phyloP scores from a whole-genome alignment of 129 eudicot species.

The Pittosporum tobira region DNA sequence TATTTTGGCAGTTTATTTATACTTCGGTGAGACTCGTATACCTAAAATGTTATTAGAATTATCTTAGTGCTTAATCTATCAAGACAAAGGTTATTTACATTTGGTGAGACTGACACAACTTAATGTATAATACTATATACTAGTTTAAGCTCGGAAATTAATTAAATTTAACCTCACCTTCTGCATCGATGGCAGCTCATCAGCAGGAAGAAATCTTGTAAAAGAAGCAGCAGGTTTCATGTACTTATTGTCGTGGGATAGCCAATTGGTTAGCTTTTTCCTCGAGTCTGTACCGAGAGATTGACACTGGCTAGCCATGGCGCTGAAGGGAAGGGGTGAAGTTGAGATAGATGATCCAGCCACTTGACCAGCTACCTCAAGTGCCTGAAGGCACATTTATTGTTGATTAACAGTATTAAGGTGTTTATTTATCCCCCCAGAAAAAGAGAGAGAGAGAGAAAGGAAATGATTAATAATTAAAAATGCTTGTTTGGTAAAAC shows the following conservation, averaged over 20 bases:
- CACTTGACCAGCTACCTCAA: constrained; percentile 98
- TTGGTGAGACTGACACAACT: too few species aligned
- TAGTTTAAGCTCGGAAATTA: neutral
- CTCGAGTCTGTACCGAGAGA: constrained; percentile 79
- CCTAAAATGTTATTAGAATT: too few species aligned
- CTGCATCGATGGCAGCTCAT: constrained; percentile 25
- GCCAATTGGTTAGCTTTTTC: constrained; percentile 80
- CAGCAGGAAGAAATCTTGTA: constrained; percentile 15
- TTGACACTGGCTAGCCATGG: constrained; percentile 94
- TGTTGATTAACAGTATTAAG: neutral
- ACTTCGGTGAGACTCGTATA: too few species aligned
- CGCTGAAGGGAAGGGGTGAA: constrained; percentile 87
- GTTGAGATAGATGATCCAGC: constrained; percentile 91
- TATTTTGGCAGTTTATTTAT: too few species aligned
- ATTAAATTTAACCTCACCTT: constrained; percentile 31
- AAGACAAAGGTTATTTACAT: too few species aligned
- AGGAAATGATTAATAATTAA: too few species aligned
- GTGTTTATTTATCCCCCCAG: too few species aligned
- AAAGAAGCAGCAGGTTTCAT: constrained; percentile 17
- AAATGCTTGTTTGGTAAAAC: too few species aligned
- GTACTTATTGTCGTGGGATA: constrained; percentile 40
- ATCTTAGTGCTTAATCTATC: too few species aligned
- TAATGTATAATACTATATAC: too few species aligned
- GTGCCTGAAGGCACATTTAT: constrained; percentile 41
- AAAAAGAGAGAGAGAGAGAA: too few species aligned